Evolutionary conservation across 768 basidiomycete species (phyloP).

Genomic region (Gyrodon lividus): DNA sequence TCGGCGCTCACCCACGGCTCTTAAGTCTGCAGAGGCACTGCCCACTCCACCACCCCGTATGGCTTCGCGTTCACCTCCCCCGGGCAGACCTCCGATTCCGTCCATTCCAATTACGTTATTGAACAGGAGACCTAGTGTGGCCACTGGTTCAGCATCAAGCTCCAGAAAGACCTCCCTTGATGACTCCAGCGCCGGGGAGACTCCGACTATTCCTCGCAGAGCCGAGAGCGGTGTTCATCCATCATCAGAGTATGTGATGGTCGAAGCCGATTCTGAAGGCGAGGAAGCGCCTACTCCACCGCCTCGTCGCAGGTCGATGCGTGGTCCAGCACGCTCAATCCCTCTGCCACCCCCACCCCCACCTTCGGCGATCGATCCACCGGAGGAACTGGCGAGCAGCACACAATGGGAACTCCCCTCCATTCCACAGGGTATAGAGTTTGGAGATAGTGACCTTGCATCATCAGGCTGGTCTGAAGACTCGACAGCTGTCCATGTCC

Average conservation of each 20-base stretch:
- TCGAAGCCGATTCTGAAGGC: conserved; percentile 49
- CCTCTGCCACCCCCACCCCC: conserved; percentile 39
- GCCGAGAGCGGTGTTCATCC: conserved; percentile 9
- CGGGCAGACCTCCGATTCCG: conserved; percentile 40
- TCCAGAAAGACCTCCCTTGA: conserved; percentile 41
- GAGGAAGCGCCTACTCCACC: conserved; percentile 32
- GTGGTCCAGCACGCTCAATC: conserved; percentile 18
- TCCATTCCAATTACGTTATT: conserved; percentile 30
- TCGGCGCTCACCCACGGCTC: conserved; percentile 34
- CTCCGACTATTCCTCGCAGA: conserved; percentile 3
- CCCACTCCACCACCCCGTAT: conserved; percentile 49
- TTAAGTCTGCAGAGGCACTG: conserved; percentile 31
- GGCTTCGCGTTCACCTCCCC: conserved; percentile 29
- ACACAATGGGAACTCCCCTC: conserved; percentile 67
- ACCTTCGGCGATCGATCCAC: conserved; percentile 34
- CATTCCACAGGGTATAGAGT: conserved; percentile 55
- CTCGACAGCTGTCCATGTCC: conserved; percentile 36
- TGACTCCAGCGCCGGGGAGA: conserved; percentile 12
- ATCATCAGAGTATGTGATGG: conserved; percentile 61
- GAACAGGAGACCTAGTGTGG: conserved; percentile 40
- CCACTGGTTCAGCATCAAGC: conserved; percentile 30
- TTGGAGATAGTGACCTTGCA: conserved; percentile 45
- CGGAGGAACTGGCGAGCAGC: conserved; percentile 38
- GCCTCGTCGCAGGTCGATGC: conserved; percentile 41
- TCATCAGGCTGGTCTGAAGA: conserved; percentile 68